These are phyloP conservation scores for Yamadazyma sp. DNA, from an alignment of 1,139 yeast genomes.

Conservation along the genomic window DNA sequence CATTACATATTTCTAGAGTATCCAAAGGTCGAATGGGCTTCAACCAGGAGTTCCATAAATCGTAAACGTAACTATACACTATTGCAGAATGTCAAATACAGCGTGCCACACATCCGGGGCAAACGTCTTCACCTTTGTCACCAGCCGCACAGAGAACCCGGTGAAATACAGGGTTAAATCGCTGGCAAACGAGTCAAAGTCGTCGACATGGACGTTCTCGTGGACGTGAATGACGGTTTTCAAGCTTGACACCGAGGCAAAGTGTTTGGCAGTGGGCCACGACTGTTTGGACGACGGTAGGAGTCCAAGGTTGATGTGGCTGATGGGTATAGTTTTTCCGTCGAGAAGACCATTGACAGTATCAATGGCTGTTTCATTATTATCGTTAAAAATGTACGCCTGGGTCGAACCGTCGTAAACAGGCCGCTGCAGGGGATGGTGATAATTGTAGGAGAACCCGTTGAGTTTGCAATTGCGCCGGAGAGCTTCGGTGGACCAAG, in stretches of 20 bases:
- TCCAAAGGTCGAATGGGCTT: no score
- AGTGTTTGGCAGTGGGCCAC: slow-evolving; percentile 50
- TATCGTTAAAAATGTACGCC: slow-evolving; percentile 56
- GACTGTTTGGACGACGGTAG: slow-evolving; percentile 67
- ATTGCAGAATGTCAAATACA: slow-evolving; percentile 50
- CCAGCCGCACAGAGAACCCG: slow-evolving; percentile 21
- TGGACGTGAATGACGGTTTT: slow-evolving; percentile 61
- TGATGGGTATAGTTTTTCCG: slow-evolving; percentile 24
- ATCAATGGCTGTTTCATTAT: slow-evolving; percentile 50
- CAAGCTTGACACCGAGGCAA: slow-evolving; percentile 18
- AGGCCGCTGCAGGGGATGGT: slow-evolving; percentile 9
- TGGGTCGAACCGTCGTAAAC: slow-evolving; percentile 18
- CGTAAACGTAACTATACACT: background rate
- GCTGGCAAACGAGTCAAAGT: slow-evolving; percentile 36
- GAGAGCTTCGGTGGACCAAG: slow-evolving; percentile 81
- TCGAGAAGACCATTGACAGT: slow-evolving; percentile 39
- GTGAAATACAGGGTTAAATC: slow-evolving; percentile 14
- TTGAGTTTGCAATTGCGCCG: slow-evolving; percentile 52
- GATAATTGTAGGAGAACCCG: slow-evolving; percentile 29
- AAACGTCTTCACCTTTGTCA: slow-evolving; percentile 74
- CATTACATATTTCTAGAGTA: no score
- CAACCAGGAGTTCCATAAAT: background rate
- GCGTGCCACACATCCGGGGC: slow-evolving; percentile 88
- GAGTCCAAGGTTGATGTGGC: slow-evolving; percentile 77
- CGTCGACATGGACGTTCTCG: slow-evolving; percentile 61